Evolutionary conservation across 768 basidiomycete species (phyloP).

Genomic region (Russula earlei): DNA sequence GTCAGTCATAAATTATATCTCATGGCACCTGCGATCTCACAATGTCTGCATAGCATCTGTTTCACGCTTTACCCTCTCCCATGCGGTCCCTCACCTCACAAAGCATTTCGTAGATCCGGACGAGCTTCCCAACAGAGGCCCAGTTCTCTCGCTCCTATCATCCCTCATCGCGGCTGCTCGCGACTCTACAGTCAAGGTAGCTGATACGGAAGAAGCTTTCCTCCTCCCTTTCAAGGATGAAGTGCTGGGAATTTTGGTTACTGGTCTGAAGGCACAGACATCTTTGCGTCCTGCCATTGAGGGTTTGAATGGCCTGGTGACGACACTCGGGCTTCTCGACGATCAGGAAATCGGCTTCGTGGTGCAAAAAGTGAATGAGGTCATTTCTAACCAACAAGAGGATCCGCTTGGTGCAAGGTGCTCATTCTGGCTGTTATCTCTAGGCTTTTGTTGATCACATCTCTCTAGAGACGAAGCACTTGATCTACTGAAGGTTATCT

Average conservation of each 20-base stretch:
- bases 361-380: slow-evolving; percentile 65
- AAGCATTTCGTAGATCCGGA: slow-evolving; percentile 64
- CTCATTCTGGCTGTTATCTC: slow-evolving; percentile 1
- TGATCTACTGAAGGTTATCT: slow-evolving; percentile 53
- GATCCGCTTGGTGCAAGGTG: slow-evolving; percentile 40
- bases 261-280: slow-evolving; percentile 43
- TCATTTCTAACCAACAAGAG: slow-evolving; percentile 42
- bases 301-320: slow-evolving; percentile 57
- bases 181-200: slow-evolving; percentile 29
- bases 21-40: background rate
- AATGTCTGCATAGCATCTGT: slow-evolving; percentile 45
- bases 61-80: slow-evolving; percentile 54
- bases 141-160: slow-evolving; percentile 57
- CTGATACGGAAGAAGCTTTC: slow-evolving; percentile 1
- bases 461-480: slow-evolving; percentile 47
- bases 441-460: background rate
- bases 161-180: slow-evolving; percentile 51
- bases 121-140: slow-evolving; percentile 55
- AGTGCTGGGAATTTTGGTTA: slow-evolving; percentile 53
- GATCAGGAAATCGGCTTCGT: slow-evolving; percentile 72
- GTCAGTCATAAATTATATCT: slow-evolving; percentile 37
- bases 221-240: slow-evolving; percentile 66
- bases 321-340: slow-evolving; percentile 50
- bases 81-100: slow-evolving; percentile 68
- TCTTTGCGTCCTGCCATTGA: slow-evolving; percentile 53